These are phyloP conservation scores for Funneliformis mosseae DNA, from an alignment of 192 early-diverging fungal species.

Conservation along the genomic window DNA sequence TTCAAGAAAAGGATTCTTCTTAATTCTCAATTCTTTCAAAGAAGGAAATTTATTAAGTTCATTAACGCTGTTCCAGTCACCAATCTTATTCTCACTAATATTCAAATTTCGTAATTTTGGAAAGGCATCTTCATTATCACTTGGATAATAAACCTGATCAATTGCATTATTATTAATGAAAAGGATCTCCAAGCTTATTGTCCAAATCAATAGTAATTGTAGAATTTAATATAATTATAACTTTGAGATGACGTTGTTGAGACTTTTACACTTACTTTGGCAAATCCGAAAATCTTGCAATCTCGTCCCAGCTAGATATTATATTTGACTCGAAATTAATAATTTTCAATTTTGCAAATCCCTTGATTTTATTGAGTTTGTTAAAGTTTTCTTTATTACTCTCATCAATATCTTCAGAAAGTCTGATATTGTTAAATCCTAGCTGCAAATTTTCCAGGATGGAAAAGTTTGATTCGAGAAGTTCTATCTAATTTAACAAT, in stretches of 20 bases:
- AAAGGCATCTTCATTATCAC: conserved; percentile 15
- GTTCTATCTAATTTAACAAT: conserved; percentile 31
- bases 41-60: conserved; percentile 42
- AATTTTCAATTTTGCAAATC: conserved; percentile 48
- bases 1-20: conserved; percentile 48
- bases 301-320: conserved; percentile 48
- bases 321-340: conserved; percentile 55
- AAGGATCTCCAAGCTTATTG: conserved; percentile 43
- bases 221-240: background rate
- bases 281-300: conserved; percentile 42
- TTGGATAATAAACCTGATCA: conserved; percentile 20
- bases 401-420: conserved; percentile 27
- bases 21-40: conserved; percentile 46
- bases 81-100: conserved; percentile 49
- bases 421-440: conserved; percentile 46
- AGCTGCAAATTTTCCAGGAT: conserved; percentile 56
- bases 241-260: background rate
- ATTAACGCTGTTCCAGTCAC: conserved; percentile 49
- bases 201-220: background rate
- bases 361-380: conserved; percentile 32
- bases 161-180: conserved; percentile 41
- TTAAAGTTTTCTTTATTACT: background rate
- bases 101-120: conserved; percentile 46
- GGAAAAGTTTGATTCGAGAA: conserved; percentile 47
- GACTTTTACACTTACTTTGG: conserved; percentile 43